Evolutionary conservation across 2,329 filamentous ascomycete genomes (phyloP), one percentile per base, ranked within the genome.

Genomic region (Colletotrichum incanum): DNA sequence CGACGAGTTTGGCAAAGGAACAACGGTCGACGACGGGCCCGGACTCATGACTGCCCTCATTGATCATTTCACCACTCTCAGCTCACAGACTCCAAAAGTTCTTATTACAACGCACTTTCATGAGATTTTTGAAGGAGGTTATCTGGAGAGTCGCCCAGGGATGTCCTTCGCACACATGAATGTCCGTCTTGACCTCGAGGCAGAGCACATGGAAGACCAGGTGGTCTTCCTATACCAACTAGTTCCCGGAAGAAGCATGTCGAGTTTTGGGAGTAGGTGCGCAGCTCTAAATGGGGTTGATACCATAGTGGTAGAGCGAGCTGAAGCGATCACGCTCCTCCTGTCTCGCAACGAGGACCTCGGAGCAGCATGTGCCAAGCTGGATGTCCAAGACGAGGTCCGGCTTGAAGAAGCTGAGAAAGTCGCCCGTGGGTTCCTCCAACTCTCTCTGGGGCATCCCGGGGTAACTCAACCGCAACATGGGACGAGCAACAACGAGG

Each of bases 211-310:
- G 3, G 88, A 92, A 34, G 87, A 93, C 1, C 91, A 93, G 75
- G 86, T 95, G 39, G 91, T 89, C 0, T 94, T 93, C 77, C 87
- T 98, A 1, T 97, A 96, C 80, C 92, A 90, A 37, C 82, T 93
- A n/a, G 78, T 82, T 5, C 76, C 85, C 2, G 95, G 95, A 0
- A 88, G 92, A 67, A 96, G 92, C 76, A 90, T 86, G 9, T 93
- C 93, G 18, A 98, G 95, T 78, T 97, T 97, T 77, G 96, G 96
- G 0, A 93, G 92, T 37, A 88, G 89, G 81, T 98, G 96, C 78
- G 96, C 96, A 37, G 91, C 91, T 4, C 89, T 97, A 80, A 98
- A 97, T 77, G 95, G 95, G 1, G 91, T 99, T 18, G 92, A 94
- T 39, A 78, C 83, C 23, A 86, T 88, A 6, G 89, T 98, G 12